A percentile compares a stretch with the other conserved stretches of the same genome.
Conservation (phyloP, 768 basidiomycete genomes). For the Mycena venus region DNA sequence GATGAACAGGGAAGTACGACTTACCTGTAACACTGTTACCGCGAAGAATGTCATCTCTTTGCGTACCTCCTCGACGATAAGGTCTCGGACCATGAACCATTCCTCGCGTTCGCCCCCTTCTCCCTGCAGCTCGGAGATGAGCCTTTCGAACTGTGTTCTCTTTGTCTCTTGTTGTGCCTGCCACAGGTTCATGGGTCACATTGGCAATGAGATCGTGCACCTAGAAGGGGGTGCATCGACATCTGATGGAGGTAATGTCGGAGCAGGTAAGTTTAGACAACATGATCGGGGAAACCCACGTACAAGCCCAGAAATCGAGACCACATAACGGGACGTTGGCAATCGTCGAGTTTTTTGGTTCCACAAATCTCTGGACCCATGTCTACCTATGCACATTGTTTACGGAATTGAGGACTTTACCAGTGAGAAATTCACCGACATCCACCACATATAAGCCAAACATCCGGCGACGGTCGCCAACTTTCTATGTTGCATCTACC, state of each 20-base stretch:
- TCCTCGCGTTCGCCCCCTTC: constrained; percentile 88
- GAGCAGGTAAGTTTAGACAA: constrained; percentile 37
- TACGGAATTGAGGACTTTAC: too few species aligned
- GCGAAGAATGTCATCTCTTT: constrained; percentile 99
- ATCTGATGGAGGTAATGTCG: constrained; percentile 66
- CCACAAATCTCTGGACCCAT: too few species aligned
- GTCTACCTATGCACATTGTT: too few species aligned
- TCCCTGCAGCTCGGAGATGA: constrained; percentile 82
- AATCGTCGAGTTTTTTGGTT: constrained; percentile 99
- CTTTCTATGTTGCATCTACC: too few species aligned
- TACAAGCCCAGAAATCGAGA: constrained; percentile 93
- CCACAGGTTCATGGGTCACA: constrained; percentile 94
- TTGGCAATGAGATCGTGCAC: constrained; percentile 96
- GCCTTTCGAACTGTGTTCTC: constrained; percentile 94
- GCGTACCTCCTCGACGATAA: constrained; percentile 95
- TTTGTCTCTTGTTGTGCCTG: constrained; percentile 95
- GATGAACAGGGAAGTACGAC: constrained; percentile 24
- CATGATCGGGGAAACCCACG: constrained; percentile 50
- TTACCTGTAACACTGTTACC: constrained; percentile 95
- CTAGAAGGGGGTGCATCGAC: constrained; percentile 76
- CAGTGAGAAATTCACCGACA: too few species aligned
- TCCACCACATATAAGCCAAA: too few species aligned
- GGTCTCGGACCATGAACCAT: constrained; percentile 97
- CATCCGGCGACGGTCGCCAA: too few species aligned
- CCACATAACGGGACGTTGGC: constrained; percentile 97